Conservation (phyloP, 31 red algal genomes). For the Asparagopsis taxiformis region DNA sequence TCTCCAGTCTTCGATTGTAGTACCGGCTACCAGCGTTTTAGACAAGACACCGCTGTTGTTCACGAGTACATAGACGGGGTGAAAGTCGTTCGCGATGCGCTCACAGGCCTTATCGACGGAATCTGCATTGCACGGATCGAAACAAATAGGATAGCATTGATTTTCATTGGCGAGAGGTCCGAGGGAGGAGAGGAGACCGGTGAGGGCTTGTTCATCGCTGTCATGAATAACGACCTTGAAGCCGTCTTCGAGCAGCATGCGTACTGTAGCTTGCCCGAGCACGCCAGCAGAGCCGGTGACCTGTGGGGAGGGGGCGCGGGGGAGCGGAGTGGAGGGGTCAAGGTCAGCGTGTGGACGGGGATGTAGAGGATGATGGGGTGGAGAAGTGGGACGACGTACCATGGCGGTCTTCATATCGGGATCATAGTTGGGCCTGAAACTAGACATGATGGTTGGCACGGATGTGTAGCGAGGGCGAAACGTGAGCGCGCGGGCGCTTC, state of each 20-base stretch:
- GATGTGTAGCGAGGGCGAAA: no score
- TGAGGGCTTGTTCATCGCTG: constrained; percentile 79
- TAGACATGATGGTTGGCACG: constrained; percentile 25
- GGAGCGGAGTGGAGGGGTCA: constrained; percentile 10
- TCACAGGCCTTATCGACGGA: constrained; percentile 79
- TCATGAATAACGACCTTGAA: constrained; percentile 98
- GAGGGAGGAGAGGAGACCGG: constrained; percentile 67
- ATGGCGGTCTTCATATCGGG: constrained; percentile 89
- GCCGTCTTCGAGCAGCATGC: constrained; percentile 87
- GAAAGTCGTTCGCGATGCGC: constrained; percentile 77
- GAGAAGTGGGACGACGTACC: no score
- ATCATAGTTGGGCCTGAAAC: constrained; percentile 57
- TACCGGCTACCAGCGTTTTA: constrained; percentile 62
- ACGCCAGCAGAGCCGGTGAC: constrained; percentile 94
- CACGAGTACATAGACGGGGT: constrained; percentile 89
- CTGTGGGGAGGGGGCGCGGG: constrained; percentile 17
- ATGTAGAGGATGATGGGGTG: constrained; percentile 13
- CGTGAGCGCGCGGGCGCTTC: no score
- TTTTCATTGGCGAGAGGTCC: constrained; percentile 74
- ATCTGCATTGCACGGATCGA: constrained; percentile 87
- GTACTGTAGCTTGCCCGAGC: constrained; percentile 87
- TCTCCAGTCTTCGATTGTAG: constrained; percentile 84
- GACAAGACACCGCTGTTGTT: constrained; percentile 93
- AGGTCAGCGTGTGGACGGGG: constrained; percentile 1
- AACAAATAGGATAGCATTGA: constrained; percentile 93